Percentiles rank a stretch among this genome's conserved stretches.
These are phyloP conservation scores for Petunia hybrid DNA, from an alignment of 305 asterid genomes.

Conservation along the genomic window DNA sequence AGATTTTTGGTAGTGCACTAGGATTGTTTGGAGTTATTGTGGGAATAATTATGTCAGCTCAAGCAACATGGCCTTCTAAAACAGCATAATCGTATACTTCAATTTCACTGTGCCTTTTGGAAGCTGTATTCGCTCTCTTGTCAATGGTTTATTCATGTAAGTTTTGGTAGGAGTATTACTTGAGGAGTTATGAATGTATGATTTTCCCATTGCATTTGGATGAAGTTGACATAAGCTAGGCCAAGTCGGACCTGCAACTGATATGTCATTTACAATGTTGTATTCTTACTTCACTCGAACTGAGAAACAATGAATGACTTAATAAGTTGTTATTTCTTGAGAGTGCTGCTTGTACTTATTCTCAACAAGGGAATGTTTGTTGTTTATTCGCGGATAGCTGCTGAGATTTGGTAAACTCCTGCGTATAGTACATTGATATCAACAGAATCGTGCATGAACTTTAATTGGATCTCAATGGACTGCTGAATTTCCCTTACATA, in stretches of 20 bases:
- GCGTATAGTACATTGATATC: not conserved
- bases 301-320: not conserved
- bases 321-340: conserved; percentile 1
- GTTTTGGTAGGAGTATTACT: conserved; percentile 14
- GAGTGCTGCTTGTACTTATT: conserved; percentile 18
- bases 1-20: conserved; percentile 96
- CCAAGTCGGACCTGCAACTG: conserved; percentile 13
- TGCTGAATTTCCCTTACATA: not conserved
- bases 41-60: conserved; percentile 99
- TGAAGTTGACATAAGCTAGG: conserved; percentile 24
- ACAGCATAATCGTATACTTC: conserved; percentile 34
- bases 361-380: conserved; percentile 22
- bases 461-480: not conserved
- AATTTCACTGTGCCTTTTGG: not conserved
- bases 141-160: not conserved
- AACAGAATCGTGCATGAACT: not conserved
- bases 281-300: conserved; percentile 7
- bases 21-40: conserved; percentile 97
- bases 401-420: conserved; percentile 19
- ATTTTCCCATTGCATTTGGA: not conserved
- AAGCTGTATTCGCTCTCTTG: conserved; percentile 4
- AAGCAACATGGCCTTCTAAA: conserved; percentile 96
- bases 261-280: conserved; percentile 26
- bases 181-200: not conserved
- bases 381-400: not conserved